Percentiles rank a stretch among this genome's conserved stretches.
Conservation (phyloP, 1,284 basidiomycete species). For the Leccinum griseonigrum region DNA sequence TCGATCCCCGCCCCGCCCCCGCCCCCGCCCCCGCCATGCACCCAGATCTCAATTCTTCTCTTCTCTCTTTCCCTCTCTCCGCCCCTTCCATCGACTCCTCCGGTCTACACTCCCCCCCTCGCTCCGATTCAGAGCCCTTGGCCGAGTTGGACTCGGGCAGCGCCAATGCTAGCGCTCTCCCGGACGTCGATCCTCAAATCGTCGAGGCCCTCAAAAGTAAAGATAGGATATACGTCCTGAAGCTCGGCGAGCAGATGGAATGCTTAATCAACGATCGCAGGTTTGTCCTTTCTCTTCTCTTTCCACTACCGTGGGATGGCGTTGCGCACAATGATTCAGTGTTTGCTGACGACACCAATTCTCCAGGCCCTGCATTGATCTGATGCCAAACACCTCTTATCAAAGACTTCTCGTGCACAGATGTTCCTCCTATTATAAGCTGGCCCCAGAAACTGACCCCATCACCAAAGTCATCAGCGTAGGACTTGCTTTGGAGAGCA, state of each 20-base stretch:
- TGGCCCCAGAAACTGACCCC: conserved; percentile 65
- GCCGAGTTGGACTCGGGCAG: conserved; percentile 25
- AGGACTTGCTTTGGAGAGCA: conserved; percentile 55
- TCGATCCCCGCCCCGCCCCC: conserved; percentile 6
- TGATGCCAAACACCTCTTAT: conserved; percentile 69
- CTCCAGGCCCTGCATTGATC: conserved; percentile 55
- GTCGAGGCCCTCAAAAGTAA: conserved; percentile 83
- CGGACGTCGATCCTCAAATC: conserved; percentile 64
- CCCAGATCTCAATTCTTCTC: conserved; percentile 11
- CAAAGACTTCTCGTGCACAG: conserved; percentile 80
- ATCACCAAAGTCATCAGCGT: conserved; percentile 61
- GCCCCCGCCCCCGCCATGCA: neutral
- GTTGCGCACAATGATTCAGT: conserved; percentile 12
- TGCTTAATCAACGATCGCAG: conserved; percentile 67
- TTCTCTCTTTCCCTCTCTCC: conserved; percentile 2
- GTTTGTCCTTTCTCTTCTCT: conserved; percentile 39
- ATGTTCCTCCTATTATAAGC: conserved; percentile 74
- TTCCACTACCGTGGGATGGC: conserved; percentile 1
- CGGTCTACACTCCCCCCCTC: conserved; percentile 16
- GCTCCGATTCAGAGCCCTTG: conserved; percentile 31
- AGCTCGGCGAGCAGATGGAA: conserved; percentile 81
- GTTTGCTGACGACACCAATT: conserved; percentile 17
- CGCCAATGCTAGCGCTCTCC: conserved; percentile 15
- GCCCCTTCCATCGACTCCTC: conserved; percentile 5
- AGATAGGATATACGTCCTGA: conserved; percentile 80